These are phyloP conservation scores for Debaryomyces prosopidis DNA, from an alignment of 805 yeast genomes.

Conservation along the genomic window DNA sequence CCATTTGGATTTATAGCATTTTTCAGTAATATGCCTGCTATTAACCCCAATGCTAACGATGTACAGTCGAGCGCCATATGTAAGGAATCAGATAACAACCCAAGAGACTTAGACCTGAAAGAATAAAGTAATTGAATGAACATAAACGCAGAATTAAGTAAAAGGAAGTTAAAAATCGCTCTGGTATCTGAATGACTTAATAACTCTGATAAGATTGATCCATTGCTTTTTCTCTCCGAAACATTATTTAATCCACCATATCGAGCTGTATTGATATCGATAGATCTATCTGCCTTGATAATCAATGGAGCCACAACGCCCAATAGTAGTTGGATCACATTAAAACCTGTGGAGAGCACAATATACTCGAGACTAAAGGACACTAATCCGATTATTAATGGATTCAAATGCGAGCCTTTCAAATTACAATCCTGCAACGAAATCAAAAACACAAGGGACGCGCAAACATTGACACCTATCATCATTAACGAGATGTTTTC, in stretches of 20 bases:
- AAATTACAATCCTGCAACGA: constrained; percentile 24
- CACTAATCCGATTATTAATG: constrained; percentile 17
- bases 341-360: constrained; percentile 12
- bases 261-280: neutral
- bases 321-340: constrained; percentile 7
- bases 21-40: constrained; percentile 67
- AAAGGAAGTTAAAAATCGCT: constrained; percentile 83
- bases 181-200: constrained; percentile 61
- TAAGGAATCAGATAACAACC: constrained; percentile 86
- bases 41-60: constrained; percentile 82
- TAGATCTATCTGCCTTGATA: constrained; percentile 18
- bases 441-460: constrained; percentile 22
- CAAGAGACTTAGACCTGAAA: constrained; percentile 87
- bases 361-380: constrained; percentile 20
- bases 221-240: neutral
- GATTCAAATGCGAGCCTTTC: constrained; percentile 12
- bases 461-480: constrained; percentile 25
- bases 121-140: constrained; percentile 90
- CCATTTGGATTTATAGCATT: constrained; percentile 50
- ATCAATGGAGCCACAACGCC: constrained; percentile 18
- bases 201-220: constrained; percentile 29
- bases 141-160: constrained; percentile 91
- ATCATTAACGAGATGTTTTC: constrained; percentile 15
- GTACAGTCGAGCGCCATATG: constrained; percentile 97
- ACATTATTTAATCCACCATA: neutral